Evolutionary conservation across 1,284 basidiomycete genomes (phyloP).

Genomic region (Ustilago sp.): DNA sequence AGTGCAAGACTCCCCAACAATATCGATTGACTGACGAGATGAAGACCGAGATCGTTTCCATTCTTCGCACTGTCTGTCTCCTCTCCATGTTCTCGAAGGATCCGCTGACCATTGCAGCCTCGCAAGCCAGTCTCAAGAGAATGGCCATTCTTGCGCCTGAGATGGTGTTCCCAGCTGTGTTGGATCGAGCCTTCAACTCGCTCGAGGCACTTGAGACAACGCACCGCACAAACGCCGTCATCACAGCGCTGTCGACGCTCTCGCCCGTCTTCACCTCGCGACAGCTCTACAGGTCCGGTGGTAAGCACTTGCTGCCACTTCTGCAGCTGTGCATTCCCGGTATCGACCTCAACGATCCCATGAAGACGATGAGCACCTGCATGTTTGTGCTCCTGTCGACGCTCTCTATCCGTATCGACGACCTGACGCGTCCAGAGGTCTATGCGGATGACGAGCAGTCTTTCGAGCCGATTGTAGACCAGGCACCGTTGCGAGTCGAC

Average conservation of each 20-base stretch:
- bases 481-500: conserved; percentile 50
- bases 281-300: conserved; percentile 81
- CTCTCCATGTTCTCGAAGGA: conserved; percentile 95
- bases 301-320: conserved; percentile 87
- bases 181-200: conserved; percentile 90
- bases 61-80: conserved; percentile 86
- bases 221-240: conserved; percentile 74
- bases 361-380: conserved; percentile 83
- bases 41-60: conserved; percentile 83
- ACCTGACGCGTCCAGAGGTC: conserved; percentile 73
- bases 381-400: conserved; percentile 82
- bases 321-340: conserved; percentile 91
- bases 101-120: conserved; percentile 71
- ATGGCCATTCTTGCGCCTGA: conserved; percentile 86
- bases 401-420: conserved; percentile 85
- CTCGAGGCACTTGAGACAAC: conserved; percentile 76
- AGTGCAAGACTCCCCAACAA: conserved; percentile 83
- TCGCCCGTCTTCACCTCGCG: conserved; percentile 83
- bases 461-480: conserved; percentile 24
- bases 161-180: conserved; percentile 88
- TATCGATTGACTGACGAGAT: conserved; percentile 85
- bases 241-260: conserved; percentile 86
- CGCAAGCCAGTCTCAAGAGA: conserved; percentile 73
- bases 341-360: conserved; percentile 92
- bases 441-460: conserved; percentile 49